Conservation (phyloP, 2,329 filamentous ascomycete species). For the Rutstroemia sp. region DNA sequence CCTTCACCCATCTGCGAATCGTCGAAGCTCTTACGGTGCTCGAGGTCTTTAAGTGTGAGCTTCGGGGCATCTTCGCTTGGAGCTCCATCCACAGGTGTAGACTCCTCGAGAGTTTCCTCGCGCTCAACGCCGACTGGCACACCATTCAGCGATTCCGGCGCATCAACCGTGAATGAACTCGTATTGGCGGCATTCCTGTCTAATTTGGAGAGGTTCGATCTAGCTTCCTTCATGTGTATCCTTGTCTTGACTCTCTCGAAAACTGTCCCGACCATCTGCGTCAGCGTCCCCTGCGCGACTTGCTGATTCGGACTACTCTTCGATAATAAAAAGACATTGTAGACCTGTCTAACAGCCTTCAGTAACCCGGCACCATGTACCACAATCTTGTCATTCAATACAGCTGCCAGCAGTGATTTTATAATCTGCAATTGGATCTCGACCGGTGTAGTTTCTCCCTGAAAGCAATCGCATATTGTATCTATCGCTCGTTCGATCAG, state of each 20-base stretch:
- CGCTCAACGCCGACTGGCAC: constrained; percentile 16
- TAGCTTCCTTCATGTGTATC: constrained; percentile 78
- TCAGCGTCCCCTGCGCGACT: constrained; percentile 91
- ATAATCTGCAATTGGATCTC: constrained; percentile 97
- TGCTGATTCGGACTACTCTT: constrained; percentile 93
- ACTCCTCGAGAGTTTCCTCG: constrained; percentile 24
- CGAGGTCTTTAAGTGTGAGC: constrained; percentile 59
- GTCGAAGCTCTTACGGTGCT: constrained; percentile 58
- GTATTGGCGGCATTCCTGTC: constrained; percentile 24
- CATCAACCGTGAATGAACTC: constrained; percentile 28
- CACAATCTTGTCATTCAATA: constrained; percentile 97
- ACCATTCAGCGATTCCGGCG: constrained; percentile 23
- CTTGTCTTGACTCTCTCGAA: constrained; percentile 89
- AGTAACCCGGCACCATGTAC: constrained; percentile 93
- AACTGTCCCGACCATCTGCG: constrained; percentile 97
- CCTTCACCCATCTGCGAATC: constrained; percentile 61
- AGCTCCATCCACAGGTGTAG: constrained; percentile 19
- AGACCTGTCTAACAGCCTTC: constrained; percentile 95
- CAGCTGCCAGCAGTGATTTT: constrained; percentile 89
- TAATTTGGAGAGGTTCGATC: constrained; percentile 42
- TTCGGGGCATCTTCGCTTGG: constrained; percentile 39
- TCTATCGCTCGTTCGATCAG: constrained; percentile 97
- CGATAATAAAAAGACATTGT: constrained; percentile 96
- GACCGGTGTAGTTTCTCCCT: constrained; percentile 84
- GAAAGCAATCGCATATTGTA: constrained; percentile 98